phyloP scores from a whole-genome alignment of 257 asterid species.

The Avicennia marina region DNA sequence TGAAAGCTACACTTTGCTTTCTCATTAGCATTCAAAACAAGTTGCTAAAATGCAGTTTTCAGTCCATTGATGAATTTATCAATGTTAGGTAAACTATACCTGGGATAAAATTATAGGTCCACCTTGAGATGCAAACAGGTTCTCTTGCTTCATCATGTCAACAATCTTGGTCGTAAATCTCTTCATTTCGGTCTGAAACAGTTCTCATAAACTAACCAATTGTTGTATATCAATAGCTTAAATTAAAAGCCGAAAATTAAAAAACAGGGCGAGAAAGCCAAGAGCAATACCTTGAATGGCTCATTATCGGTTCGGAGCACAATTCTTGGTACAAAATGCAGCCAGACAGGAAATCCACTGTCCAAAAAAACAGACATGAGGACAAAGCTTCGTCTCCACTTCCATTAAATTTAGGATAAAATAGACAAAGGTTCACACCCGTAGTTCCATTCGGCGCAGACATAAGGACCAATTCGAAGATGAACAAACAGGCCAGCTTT shows the following conservation, averaged over 20 bases:
- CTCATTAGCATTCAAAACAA: too few relatives aligned
- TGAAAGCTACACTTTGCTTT: too few relatives aligned
- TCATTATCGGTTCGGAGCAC: slow-evolving; percentile 71
- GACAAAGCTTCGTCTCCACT: not conserved
- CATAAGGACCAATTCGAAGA: slow-evolving; percentile 85
- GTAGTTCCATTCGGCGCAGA: slow-evolving; percentile 91
- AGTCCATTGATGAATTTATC: too few relatives aligned
- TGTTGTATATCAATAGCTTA: not conserved
- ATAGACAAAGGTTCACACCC: slow-evolving; percentile 35
- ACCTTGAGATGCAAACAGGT: slow-evolving; percentile 80
- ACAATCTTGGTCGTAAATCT: slow-evolving; percentile 82
- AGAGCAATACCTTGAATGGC: slow-evolving; percentile 59
- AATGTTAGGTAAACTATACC: slow-evolving; percentile 27
- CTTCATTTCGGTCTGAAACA: slow-evolving; percentile 80
- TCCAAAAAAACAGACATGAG: slow-evolving; percentile 2
- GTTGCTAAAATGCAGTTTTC: too few relatives aligned
- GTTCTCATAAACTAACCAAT: slow-evolving; percentile 25
- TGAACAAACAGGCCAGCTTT: slow-evolving; percentile 73
- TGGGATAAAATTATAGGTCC: slow-evolving; percentile 91
- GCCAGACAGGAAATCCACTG: slow-evolving; percentile 97
- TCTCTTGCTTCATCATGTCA: slow-evolving; percentile 77
- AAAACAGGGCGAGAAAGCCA: not conserved
- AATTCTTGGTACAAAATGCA: slow-evolving; percentile 82
- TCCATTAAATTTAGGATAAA: not conserved
- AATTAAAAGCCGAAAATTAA: not conserved